Evolutionary conservation across 176 grass and related monocot genomes (phyloP), one percentile per base, ranked within the genome.

Genomic region (Ampelocalamus luodianensis): DNA sequence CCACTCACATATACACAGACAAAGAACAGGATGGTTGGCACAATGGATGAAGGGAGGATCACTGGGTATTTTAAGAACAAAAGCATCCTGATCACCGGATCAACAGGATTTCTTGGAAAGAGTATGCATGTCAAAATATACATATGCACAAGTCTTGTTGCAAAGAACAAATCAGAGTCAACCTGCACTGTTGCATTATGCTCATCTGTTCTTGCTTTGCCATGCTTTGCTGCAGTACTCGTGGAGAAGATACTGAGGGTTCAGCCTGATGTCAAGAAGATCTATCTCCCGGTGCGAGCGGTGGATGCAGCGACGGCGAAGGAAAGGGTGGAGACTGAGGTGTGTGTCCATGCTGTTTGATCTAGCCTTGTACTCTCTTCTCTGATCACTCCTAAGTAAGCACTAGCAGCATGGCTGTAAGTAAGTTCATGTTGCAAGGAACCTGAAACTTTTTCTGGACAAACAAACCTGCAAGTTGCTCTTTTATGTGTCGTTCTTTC

Each of bases 221-320:
- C 38, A 82, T 68, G 13, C 0, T 48, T 48, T 24, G 42, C 23
- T 72, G 72, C 77, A 98, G 95, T 98, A 24, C 87, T 98, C 20
- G 85, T 98, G 91, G 95, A 98, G 87, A 98, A 98, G 88, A 77
- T 95, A 72, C 85, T 97, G 63, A 82, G 95, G 70, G 92, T 93
- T 62, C 89, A 97, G 77, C 95, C 95, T 22, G 86, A 91, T 20
- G 95, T 98, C 10, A 93, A 80, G 93, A 89, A 69, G 87, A 88
- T 98, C 70, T 95, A 88, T 79, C 93, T 98, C 65, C 82, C 92
- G n/a, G 91, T 98, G 32, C 82, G 95, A 45, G 95, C 95, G 0
- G 38, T 74, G 1, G 89, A 98, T 1, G 72, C 75, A 0, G 78
- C 36, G 0, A 82, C 93, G 12, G 89, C 95, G 15, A 87, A 85